Evolutionary conservation across 2,329 filamentous ascomycete genomes (phyloP), one percentile per base, ranked within the genome.

Genomic region (Trichoderma sp.): DNA sequence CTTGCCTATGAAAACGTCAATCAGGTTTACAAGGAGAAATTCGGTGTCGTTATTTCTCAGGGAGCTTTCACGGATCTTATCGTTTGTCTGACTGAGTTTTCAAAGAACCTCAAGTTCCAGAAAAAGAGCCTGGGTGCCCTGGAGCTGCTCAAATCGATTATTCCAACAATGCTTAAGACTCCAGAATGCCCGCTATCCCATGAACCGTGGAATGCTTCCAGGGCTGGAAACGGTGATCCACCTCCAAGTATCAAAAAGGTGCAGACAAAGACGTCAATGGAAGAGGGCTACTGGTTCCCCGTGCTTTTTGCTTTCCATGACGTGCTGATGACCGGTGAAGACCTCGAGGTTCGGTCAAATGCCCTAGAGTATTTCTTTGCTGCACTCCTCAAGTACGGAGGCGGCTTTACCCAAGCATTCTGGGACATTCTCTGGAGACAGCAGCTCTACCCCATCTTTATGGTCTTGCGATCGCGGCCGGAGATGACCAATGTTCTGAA

Each of bases 371-470:
- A 98, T 81, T 94, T 99, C 73, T 99, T 99, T 77, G 95, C 98
- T 72, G 94, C 94, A 0, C 86, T 99, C 7, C 91, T 97, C 72
- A 90, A 90, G 74, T 96, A 98, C 76, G 96, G 97, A 43, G 93
- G 93, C 20, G 93, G 94, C 75, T 99, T 98, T 77, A 94, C 95
- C 4, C 86, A 91, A 1, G 94, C 97, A 68, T 99, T 99, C 80
- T 99, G 96, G 96, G 96, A 99, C 80, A 97, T 96, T 20, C 87
- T 99, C 0, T 99, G 96, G 95, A 90, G 95, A 64, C 96, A 99
- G 80, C 89, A 99, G 72, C 88, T 99, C 1, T 98, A 97, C 76
- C 97, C 96, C 1, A 99, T 99, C 76, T 99, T 99, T 83, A 95
- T 98, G 88, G 97, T 99, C 2, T 84, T 99, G 57, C 94, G 97